Conservation (phyloP, 495 filamentous ascomycete genomes). For the Alectoria sarmentosa region DNA sequence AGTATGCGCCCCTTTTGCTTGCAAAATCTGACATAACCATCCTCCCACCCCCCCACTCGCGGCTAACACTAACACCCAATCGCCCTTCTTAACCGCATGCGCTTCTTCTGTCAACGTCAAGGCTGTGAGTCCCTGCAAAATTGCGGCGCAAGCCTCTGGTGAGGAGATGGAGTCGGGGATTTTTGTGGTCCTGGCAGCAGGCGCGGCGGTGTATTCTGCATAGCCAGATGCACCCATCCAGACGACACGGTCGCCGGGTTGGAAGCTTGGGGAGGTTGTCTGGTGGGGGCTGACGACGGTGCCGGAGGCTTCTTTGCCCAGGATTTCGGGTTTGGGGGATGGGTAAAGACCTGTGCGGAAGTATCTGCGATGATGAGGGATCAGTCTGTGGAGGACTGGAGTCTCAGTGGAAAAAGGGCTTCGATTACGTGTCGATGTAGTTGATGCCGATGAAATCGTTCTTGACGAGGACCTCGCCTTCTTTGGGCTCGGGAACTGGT, state of each 20-base stretch:
- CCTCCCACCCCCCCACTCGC: conserved; percentile 85
- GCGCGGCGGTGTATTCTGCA: conserved; percentile 67
- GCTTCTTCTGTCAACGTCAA: conserved; percentile 74
- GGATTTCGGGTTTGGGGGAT: conserved; percentile 65
- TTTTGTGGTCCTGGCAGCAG: conserved; percentile 48
- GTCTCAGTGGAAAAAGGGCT: not conserved
- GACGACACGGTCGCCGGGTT: conserved; percentile 60
- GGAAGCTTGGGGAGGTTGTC: conserved; percentile 41
- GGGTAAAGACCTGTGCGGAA: conserved; percentile 87
- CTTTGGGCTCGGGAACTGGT: conserved; percentile 63
- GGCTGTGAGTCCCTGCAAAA: conserved; percentile 84
- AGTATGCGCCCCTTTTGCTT: conserved; percentile 62
- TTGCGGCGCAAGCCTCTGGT: conserved; percentile 56
- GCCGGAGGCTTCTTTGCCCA: conserved; percentile 78
- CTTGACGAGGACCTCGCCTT: conserved; percentile 72
- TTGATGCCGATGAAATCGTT: conserved; percentile 85
- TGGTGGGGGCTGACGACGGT: conserved; percentile 47
- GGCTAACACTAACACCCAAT: conserved; percentile 84
- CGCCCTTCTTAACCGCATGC: conserved; percentile 62
- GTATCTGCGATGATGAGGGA: conserved; percentile 48
- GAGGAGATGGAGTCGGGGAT: conserved; percentile 58
- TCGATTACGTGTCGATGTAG: conserved; percentile 60
- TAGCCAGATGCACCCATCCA: conserved; percentile 59
- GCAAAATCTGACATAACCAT: conserved; percentile 69
- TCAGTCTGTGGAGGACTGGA: not conserved